A percentile compares a stretch with the other conserved stretches of the same genome.
phyloP scores from a whole-genome alignment of 306 rosid genomes.

The Acacia crassicarpa region DNA sequence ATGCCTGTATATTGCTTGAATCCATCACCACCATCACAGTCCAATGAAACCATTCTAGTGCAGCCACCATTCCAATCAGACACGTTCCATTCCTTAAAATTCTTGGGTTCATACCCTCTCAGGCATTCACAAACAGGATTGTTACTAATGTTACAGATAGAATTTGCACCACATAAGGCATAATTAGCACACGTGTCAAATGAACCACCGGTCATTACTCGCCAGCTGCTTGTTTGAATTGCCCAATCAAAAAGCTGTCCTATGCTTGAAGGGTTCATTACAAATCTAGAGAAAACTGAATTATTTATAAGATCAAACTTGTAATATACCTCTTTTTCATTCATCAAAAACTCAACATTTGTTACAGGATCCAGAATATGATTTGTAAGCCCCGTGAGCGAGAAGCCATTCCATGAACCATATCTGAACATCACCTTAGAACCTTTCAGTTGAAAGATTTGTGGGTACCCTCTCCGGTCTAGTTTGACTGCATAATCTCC shows the following conservation, averaged over 20 bases:
- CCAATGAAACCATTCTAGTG: background rate
- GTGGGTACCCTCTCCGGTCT: slow-evolving; percentile 16
- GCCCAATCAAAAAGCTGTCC: background rate
- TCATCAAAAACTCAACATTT: background rate
- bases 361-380: background rate
- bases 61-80: slow-evolving; percentile 4
- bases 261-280: background rate
- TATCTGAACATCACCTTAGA: background rate
- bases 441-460: background rate
- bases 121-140: background rate
- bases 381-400: background rate
- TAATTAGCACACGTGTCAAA: background rate
- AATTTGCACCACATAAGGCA: background rate
- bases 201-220: background rate
- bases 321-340: slow-evolving; percentile 16
- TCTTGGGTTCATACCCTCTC: background rate
- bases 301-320: background rate
- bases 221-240: background rate
- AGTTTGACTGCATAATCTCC: background rate
- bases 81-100: background rate
- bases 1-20: background rate
- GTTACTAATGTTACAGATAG: background rate
- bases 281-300: slow-evolving; percentile 11
- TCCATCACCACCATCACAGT: background rate
- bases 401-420: slow-evolving; percentile 27